Evolutionary conservation across 2,329 filamentous ascomycete species (phyloP).

Genomic region (Lachnellula hyalina): DNA sequence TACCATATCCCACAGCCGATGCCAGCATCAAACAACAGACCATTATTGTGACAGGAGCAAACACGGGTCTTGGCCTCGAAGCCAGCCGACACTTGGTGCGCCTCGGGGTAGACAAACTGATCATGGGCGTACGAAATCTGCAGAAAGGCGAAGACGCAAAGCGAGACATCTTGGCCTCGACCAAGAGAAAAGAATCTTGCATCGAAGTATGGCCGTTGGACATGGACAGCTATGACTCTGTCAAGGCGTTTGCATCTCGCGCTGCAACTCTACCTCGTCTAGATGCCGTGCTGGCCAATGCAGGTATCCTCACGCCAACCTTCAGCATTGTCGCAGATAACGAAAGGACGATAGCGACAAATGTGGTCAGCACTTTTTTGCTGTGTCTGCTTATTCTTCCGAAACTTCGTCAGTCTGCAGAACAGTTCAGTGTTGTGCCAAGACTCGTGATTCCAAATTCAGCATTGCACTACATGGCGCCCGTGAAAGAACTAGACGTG

Average conservation of each 20-base stretch:
- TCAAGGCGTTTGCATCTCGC: conserved; percentile 12
- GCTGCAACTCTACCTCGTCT: conserved; percentile 35
- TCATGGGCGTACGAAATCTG: conserved; percentile 37
- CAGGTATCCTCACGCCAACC: conserved; percentile 8
- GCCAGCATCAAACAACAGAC: conserved; percentile 23
- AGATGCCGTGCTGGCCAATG: conserved; percentile 40
- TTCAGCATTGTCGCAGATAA: conserved; percentile 16
- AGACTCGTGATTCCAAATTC: conserved; percentile 30
- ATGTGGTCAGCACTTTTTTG: conserved; percentile 28
- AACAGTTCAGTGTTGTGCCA: conserved; percentile 17
- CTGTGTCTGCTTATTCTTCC: conserved; percentile 23
- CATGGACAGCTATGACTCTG: conserved; percentile 12
- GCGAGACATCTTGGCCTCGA: conserved; percentile 21
- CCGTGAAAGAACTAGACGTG: conserved; percentile 25
- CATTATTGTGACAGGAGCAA: conserved; percentile 39
- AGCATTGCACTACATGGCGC: conserved; percentile 30
- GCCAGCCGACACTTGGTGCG: conserved; percentile 31
- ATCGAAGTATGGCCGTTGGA: conserved; percentile 23
- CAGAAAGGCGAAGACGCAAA: conserved; percentile 34
- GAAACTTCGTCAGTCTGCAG: conserved; percentile 21
- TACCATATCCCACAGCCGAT: conserved; percentile 1
- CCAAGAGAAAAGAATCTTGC: not conserved
- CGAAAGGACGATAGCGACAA: conserved; percentile 21
- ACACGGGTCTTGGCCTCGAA: conserved; percentile 38
- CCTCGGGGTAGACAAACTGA: conserved; percentile 33